Evolutionary conservation across 2,329 filamentous ascomycete genomes (phyloP).

Genomic region (Monosporascus sp.): DNA sequence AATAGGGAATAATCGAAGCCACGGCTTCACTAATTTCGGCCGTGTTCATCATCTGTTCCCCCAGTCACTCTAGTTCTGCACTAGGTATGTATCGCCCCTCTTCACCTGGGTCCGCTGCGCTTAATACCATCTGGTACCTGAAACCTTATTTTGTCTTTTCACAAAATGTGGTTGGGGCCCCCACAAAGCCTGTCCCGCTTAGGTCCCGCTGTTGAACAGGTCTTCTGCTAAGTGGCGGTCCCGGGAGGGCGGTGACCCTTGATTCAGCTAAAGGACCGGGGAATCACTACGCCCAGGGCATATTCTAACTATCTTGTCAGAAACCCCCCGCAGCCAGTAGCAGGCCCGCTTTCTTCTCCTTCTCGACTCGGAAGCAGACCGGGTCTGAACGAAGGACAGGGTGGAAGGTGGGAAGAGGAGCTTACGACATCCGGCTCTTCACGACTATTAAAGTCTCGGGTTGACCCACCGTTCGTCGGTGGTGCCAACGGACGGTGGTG

Average conservation of each 20-base stretch:
- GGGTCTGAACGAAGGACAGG: background rate
- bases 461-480: constrained; percentile 1
- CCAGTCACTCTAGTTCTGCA: background rate
- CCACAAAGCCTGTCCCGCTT: background rate
- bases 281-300: background rate
- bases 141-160: background rate
- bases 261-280: background rate
- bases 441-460: background rate
- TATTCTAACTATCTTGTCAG: background rate
- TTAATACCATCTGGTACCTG: background rate
- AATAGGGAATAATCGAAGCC: background rate
- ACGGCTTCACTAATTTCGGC: background rate
- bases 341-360: background rate
- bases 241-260: background rate
- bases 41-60: background rate
- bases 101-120: background rate
- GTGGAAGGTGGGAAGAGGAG: background rate
- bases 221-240: background rate
- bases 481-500: constrained; percentile 9
- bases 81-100: background rate
- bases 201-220: background rate
- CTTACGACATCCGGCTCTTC: background rate
- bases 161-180: background rate
- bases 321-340: background rate
- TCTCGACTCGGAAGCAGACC: background rate